A percentile compares a stretch with the other conserved stretches of the same genome.
Conservation (phyloP, 139 green algal genomes). For the Trebouxia sp. region DNA sequence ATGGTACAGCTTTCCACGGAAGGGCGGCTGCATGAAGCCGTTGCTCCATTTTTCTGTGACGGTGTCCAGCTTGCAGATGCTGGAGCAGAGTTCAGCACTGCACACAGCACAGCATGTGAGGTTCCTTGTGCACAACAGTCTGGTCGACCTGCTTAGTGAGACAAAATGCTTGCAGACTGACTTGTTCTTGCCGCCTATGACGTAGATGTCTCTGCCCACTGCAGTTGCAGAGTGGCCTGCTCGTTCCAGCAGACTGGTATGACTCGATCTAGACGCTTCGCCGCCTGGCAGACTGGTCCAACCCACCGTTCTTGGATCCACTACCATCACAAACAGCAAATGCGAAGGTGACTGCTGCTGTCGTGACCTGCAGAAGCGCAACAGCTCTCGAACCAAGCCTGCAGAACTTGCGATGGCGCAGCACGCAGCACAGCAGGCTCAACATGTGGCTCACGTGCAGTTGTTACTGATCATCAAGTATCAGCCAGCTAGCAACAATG, state of each 20-base stretch:
- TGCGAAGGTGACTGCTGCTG: not conserved
- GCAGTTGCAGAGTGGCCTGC: not conserved
- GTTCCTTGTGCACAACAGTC: no score
- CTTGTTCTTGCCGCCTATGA: not conserved
- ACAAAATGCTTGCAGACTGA: not conserved
- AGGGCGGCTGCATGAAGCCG: not conserved
- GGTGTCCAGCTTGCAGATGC: constrained; percentile 7
- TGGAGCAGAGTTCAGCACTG: no score
- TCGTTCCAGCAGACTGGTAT: not conserved
- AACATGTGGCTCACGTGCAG: not conserved
- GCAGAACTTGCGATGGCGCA: not conserved
- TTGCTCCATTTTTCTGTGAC: not conserved
- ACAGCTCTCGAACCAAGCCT: no score
- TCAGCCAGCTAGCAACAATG: no score
- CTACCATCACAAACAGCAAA: not conserved
- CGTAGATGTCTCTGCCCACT: not conserved
- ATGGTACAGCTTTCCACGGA: not conserved
- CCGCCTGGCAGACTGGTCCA: not conserved
- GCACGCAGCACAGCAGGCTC: constrained; percentile 18
- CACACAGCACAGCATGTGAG: no score
- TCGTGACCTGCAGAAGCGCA: not conserved
- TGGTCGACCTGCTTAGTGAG: no score
- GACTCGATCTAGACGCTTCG: not conserved
- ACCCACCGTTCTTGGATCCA: not conserved
- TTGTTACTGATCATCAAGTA: no score